phyloP scores from a whole-genome alignment of 2,329 filamentous ascomycete genomes.

The Grosmannia serpens region DNA sequence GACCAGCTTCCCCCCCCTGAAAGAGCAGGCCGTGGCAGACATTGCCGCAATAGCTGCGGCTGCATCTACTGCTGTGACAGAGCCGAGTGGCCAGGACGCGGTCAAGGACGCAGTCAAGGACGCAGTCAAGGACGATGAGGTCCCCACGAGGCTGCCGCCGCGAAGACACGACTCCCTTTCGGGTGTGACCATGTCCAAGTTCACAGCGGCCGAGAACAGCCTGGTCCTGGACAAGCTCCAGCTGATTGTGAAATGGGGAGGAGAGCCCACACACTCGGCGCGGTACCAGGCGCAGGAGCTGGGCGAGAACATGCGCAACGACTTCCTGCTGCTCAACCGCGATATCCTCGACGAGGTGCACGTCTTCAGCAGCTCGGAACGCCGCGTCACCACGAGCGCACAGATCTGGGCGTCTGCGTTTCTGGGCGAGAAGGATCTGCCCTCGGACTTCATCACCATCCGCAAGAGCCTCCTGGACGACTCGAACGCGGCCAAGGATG shows the following conservation, averaged over 20 bases:
- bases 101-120: slow-evolving; percentile 11
- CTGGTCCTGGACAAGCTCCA: slow-evolving; percentile 92
- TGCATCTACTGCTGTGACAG: neutral
- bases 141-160: slow-evolving; percentile 31
- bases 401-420: slow-evolving; percentile 94
- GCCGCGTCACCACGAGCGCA: slow-evolving; percentile 87
- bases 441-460: slow-evolving; percentile 76
- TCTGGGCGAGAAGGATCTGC: slow-evolving; percentile 72
- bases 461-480: slow-evolving; percentile 93
- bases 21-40: slow-evolving; percentile 22
- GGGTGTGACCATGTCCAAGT: slow-evolving; percentile 83
- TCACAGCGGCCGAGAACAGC: slow-evolving; percentile 86
- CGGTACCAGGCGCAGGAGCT: slow-evolving; percentile 93
- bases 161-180: slow-evolving; percentile 75
- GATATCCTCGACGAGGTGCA: slow-evolving; percentile 86
- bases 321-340: slow-evolving; percentile 82
- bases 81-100: slow-evolving; percentile 9
- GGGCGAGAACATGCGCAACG: slow-evolving; percentile 90
- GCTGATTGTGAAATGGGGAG: slow-evolving; percentile 97
- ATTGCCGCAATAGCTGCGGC: neutral
- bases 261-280: slow-evolving; percentile 93
- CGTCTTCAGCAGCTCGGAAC: slow-evolving; percentile 91
- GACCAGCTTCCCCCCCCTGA: slow-evolving; percentile 19
- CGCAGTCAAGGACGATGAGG: slow-evolving; percentile 13
- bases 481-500: slow-evolving; percentile 95